Evolutionary conservation across 352 stramenopile species (phyloP).

Genomic region (Globisporangium paroecandrum): DNA sequence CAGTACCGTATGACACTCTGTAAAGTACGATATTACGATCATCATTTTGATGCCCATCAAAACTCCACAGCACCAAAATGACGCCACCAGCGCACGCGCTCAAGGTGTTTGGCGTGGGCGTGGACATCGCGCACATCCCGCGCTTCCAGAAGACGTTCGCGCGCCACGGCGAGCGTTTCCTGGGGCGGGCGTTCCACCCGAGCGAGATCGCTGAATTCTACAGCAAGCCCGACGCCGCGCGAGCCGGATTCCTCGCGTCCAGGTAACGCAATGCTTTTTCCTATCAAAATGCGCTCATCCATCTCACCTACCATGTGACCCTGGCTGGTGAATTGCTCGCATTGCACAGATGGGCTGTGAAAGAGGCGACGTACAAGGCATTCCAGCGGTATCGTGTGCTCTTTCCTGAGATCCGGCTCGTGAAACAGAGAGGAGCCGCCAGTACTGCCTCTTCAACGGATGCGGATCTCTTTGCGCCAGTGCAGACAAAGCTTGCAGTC

Average conservation of each 20-base stretch:
- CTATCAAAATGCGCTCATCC: background rate
- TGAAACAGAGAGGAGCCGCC: background rate
- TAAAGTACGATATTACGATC: background rate
- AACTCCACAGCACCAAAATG: background rate
- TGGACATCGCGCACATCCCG: constrained; percentile 62
- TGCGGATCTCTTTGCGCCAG: constrained; percentile 4
- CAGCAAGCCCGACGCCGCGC: constrained; percentile 27
- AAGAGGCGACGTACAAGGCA: constrained; percentile 82
- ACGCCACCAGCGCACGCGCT: constrained; percentile 8
- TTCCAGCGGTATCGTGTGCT: constrained; percentile 76
- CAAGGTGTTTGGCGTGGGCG: constrained; percentile 62
- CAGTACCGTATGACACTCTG: background rate
- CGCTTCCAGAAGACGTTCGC: constrained; percentile 50
- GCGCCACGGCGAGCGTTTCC: constrained; percentile 61
- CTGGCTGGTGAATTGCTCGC: background rate
- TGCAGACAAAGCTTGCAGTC: constrained; percentile 28
- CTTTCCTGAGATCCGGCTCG: constrained; percentile 68
- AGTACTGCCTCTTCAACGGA: background rate
- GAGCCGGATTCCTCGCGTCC: constrained; percentile 62
- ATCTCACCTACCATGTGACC: background rate
- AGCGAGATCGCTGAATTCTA: constrained; percentile 66
- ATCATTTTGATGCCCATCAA: constrained; percentile 6
- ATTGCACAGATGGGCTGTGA: constrained; percentile 60
- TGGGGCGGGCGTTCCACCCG: constrained; percentile 59
- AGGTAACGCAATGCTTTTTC: constrained; percentile 19